A percentile compares a stretch with the other conserved stretches of the same genome.
phyloP scores from a whole-genome alignment of 331 rosid species.

The Malus hybrid region DNA sequence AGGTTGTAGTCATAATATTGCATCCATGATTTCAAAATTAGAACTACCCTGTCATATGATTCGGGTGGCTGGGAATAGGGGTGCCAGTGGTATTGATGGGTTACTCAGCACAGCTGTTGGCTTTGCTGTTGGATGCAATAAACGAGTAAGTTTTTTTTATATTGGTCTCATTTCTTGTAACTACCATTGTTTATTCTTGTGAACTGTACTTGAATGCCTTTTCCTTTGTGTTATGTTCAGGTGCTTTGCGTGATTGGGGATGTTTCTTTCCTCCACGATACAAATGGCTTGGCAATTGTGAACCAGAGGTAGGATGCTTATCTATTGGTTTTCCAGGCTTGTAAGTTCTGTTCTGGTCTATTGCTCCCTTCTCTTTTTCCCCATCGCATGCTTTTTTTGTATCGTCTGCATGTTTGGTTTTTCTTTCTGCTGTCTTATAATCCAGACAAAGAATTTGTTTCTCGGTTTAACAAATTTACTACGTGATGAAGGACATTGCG shows the following conservation, averaged over 20 bases:
- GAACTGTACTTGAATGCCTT: no score
- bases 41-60: slow-evolving; percentile 51
- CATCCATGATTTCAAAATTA: slow-evolving; percentile 37
- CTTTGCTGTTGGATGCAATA: slow-evolving; percentile 84
- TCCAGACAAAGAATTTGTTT: neutral
- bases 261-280: slow-evolving; percentile 85
- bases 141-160: slow-evolving; percentile 38
- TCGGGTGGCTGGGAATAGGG: slow-evolving; percentile 82
- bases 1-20: slow-evolving; percentile 22
- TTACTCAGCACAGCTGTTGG: slow-evolving; percentile 93
- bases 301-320: slow-evolving; percentile 55
- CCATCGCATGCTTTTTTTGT: neutral
- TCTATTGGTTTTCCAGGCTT: slow-evolving; percentile 7
- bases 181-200: no score
- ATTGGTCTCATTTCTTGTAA: neutral
- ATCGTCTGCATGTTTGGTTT: neutral
- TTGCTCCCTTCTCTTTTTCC: neutral
- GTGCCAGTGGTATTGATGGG: slow-evolving; percentile 98
- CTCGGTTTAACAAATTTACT: neutral
- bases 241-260: slow-evolving; percentile 85
- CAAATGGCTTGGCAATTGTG: slow-evolving; percentile 83
- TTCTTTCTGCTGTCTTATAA: neutral
- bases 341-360: neutral
- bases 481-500: slow-evolving; percentile 55
- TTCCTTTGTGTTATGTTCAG: slow-evolving; percentile 25